Conservation (phyloP, 371 early-diverging fungal genomes). For the Mortierella sp. region DNA sequence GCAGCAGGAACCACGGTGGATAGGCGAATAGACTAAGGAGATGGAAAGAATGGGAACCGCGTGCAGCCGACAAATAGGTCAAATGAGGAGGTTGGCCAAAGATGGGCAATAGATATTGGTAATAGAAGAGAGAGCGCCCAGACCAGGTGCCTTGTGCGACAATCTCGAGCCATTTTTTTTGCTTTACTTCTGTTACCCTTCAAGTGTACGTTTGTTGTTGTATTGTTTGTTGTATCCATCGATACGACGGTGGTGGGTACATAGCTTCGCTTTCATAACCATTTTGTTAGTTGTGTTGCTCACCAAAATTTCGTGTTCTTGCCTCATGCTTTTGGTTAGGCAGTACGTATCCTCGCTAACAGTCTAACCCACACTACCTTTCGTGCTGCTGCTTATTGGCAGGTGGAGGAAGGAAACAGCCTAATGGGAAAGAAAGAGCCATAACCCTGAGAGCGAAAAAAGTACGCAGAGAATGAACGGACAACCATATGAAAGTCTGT, state of each 20-base stretch:
- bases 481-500: not conserved
- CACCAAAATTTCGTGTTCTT: not conserved
- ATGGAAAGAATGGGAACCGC: too few relatives aligned
- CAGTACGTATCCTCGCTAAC: too few relatives aligned
- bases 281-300: not conserved
- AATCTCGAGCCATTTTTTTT: constrained; percentile 14
- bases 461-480: not conserved
- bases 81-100: not conserved
- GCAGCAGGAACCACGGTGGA: too few relatives aligned
- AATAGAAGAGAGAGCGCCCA: constrained; percentile 10
- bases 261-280: not conserved
- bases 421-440: not conserved
- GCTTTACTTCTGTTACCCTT: not conserved
- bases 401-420: not conserved
- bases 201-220: not conserved
- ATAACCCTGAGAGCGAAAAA: not conserved
- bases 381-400: not conserved
- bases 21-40: too few relatives aligned
- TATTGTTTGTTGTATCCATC: not conserved
- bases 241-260: not conserved
- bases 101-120: not conserved
- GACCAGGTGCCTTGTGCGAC: constrained; percentile 28
- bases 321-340: not conserved
- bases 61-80: not conserved
- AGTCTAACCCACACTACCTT: too few relatives aligned